Evolutionary conservation across 352 stramenopile genomes (phyloP), one percentile per base, ranked within the genome.

Genomic region (Globisporangium orthogonon): DNA sequence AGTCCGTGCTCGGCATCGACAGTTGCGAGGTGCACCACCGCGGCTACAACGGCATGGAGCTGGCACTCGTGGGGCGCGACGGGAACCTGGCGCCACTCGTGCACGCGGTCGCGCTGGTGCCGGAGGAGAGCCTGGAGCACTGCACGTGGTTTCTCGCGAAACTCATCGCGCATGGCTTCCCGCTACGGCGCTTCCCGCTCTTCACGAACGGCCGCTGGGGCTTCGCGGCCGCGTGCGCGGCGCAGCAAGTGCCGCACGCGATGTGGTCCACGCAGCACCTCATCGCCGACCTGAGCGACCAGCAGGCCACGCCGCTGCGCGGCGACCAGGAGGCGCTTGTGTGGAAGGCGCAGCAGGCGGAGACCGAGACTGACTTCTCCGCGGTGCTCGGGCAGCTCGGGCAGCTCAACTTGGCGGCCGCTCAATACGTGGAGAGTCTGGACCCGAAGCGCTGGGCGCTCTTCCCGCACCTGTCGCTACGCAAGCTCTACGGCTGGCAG

Each of bases 401-500:
- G 7, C 67, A 70, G 33, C 65, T 66, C 18, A 74, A 78, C 35
- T 58, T 63, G 30, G 50, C 57, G n/a, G 66, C 70, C 10, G 73
- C 68, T n/a, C 57, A 78, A 7, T 70, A 71, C 28, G 56, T 80
- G 28, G 62, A 66, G 17, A 54, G 50, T 2, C 40, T 79, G 15
- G 66, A 83, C 45, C 70, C 73, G 6, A 48, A 39, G 1, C 67
- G 55, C 13, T 83, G 73, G 73, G 74, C 70, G 6, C n/a, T 83
- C 14, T 83, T 76, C 56, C 73, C 73, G 48, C 67, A 77, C 51
- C 44, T 78, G 52, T 53, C 68, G 4, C 47, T 67, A 46, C 58
- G 68, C 15, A 69, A 76, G 56, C 61, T 83, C 51, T 83, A 78
- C 61, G 73, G 73, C 23, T 83, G 73, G 73, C 71, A 79, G 54